A percentile compares a stretch with the other conserved stretches of the same genome.
Evolutionary conservation across 106 monocot species (phyloP).

Genomic region (Hemerocallis citrina): DNA sequence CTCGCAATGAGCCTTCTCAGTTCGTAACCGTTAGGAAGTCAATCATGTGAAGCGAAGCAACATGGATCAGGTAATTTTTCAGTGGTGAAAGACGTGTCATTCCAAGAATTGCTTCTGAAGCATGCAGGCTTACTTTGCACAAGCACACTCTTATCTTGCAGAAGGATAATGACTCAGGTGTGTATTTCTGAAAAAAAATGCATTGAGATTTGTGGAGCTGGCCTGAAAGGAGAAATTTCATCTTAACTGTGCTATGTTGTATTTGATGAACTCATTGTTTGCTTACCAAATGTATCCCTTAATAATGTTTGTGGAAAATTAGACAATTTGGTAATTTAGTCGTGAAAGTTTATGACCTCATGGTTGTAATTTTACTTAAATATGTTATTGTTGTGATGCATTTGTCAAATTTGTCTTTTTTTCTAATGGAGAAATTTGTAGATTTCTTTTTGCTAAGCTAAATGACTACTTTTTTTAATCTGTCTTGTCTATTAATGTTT

Average conservation of each 20-base stretch:
- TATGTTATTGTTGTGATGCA: neutral
- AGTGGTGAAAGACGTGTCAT: neutral
- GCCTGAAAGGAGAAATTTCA: conserved; percentile 1
- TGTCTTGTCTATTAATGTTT: no score
- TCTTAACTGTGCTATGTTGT: neutral
- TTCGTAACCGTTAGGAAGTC: neutral
- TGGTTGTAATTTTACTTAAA: neutral
- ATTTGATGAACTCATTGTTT: conserved; percentile 1
- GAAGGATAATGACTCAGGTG: conserved; percentile 13
- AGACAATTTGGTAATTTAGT: neutral
- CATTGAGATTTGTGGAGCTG: neutral
- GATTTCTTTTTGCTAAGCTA: no score
- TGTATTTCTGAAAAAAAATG: conserved; percentile 13
- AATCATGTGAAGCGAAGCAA: neutral
- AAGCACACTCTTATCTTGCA: neutral
- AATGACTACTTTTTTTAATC: no score
- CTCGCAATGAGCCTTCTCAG: no score
- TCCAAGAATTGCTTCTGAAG: neutral
- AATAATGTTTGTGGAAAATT: neutral
- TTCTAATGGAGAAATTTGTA: neutral
- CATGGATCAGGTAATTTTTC: neutral
- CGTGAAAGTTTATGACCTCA: neutral
- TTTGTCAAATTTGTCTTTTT: neutral
- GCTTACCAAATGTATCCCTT: neutral
- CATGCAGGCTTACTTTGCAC: neutral